Base-by-base conservation (phyloP, 2,329 filamentous ascomycete genomes). In the Phaeosphaeria sp. region DNA sequence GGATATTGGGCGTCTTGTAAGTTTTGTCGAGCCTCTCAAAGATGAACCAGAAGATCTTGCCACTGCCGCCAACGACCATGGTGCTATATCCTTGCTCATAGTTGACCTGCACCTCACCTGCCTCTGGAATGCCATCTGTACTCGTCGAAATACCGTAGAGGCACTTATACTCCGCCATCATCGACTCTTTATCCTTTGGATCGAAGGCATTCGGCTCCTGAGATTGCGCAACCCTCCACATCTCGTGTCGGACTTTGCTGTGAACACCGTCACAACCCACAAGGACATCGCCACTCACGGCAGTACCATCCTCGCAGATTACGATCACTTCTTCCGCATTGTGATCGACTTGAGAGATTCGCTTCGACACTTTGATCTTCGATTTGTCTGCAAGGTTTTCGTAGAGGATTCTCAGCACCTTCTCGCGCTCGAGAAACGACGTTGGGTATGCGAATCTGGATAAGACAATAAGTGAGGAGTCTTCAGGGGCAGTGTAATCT, bases 31-130 rank as follows among this genome's bases (percentile, higher is more conserved):
- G 7, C 30, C 33, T 50, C 11, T 59, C 57, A 53, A 71, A 69
- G 15, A 73, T 53, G 56, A 76, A 75, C 61, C 70, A 75, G 48
- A 68, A 77, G 6, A 70, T 60, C 17, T 59, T 63, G 22, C 57
- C 42, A 7, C 62, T 60, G 7, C 67, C 67, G 13, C 57, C 54
- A 7, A 66, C 50, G 18, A 62, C 13, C 56, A 64, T 40, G 2
- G 47, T 55, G 3, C 56, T 56, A 25, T 53, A 56, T 7, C 48
- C 52, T 25, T 51, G 6, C 13, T 40, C 45, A 11, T 59, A 44
- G 22, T 64, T 59, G 4, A 58, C 48, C 15, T 36, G 46, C 17
- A 56, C 40, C 13, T 64, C 59, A 13, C 56, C 63, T 13, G 52
- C 50, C 3, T 40, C 11, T n/a, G n/a, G n/a, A 13, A 62, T 7